Evolutionary conservation across 148 eudicot species (phyloP).

Genomic region (Chenopodium suecicum): DNA sequence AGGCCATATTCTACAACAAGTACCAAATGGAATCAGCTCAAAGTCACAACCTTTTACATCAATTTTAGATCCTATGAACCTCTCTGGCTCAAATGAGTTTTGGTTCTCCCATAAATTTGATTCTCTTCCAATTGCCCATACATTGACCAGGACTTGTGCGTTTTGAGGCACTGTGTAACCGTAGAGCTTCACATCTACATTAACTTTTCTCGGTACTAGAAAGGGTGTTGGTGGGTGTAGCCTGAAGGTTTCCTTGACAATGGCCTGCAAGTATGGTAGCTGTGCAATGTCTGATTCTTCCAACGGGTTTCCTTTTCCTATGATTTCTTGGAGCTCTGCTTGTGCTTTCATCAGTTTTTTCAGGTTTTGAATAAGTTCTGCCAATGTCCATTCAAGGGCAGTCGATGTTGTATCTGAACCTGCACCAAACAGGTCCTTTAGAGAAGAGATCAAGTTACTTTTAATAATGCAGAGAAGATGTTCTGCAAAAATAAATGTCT

Average conservation of each 20-base stretch:
- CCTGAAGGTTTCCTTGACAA: conserved; percentile 17
- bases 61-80: not conserved
- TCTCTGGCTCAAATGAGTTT: not conserved
- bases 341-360: conserved; percentile 6
- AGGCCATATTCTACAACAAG: conserved; percentile 11
- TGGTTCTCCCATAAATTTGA: not conserved
- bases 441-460: not conserved
- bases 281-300: not conserved
- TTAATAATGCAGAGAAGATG: not conserved
- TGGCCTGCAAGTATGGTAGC: conserved; percentile 12
- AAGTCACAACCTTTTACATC: conserved; percentile 13
- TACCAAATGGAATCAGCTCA: conserved; percentile 6
- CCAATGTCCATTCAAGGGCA: conserved; percentile 13
- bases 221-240: conserved; percentile 14
- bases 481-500: no score
- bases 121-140: conserved; percentile 15
- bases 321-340: not conserved
- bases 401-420: conserved; percentile 23
- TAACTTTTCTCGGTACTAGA: conserved; percentile 12
- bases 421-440: conserved; percentile 16
- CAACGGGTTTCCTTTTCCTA: not conserved
- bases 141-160: conserved; percentile 8
- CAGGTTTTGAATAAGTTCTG: conserved; percentile 9
- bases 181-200: not conserved
- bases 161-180: conserved; percentile 7